A percentile compares a stretch with the other conserved stretches of the same genome.
phyloP scores from a whole-genome alignment of 768 basidiomycete species.

The Exidia glandulosa region DNA sequence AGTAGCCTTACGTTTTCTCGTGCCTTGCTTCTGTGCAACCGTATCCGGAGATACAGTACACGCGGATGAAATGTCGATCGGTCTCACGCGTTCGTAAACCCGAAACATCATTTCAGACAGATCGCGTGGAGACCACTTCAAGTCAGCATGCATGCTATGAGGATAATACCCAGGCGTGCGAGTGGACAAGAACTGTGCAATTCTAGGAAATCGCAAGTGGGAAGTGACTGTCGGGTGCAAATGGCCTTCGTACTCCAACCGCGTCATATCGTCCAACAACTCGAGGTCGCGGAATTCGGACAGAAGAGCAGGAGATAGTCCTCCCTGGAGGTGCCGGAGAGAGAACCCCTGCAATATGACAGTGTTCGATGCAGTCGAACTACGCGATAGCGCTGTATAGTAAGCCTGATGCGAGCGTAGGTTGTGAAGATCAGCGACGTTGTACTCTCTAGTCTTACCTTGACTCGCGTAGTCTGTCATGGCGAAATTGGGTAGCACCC shows the following conservation, averaged over 20 bases:
- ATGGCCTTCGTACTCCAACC: not conserved
- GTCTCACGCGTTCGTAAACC: no score
- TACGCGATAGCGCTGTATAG: slow-evolving; percentile 14
- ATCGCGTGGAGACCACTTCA: not conserved
- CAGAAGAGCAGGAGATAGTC: slow-evolving; percentile 6
- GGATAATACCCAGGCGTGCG: not conserved
- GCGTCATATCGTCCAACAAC: slow-evolving; percentile 7
- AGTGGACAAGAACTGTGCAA: not conserved
- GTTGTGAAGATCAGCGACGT: slow-evolving; percentile 8
- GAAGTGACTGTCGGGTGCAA: not conserved
- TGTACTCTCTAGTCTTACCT: slow-evolving; percentile 11
- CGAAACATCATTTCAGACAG: not conserved
- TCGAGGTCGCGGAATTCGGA: slow-evolving; percentile 11
- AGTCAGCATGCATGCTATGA: not conserved
- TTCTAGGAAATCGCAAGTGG: not conserved
- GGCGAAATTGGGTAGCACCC: slow-evolving; percentile 12
- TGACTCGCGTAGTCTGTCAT: slow-evolving; percentile 16
- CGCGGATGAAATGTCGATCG: no score
- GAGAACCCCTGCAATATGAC: slow-evolving; percentile 9
- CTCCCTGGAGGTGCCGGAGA: slow-evolving; percentile 2
- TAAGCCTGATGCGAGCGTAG: slow-evolving; percentile 8
- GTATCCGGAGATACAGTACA: no score
- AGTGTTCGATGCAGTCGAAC: slow-evolving; percentile 7
- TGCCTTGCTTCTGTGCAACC: no score
- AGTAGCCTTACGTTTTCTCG: no score